phyloP scores from a whole-genome alignment of 2,329 filamentous ascomycete species.

The Didymella segeticola region DNA sequence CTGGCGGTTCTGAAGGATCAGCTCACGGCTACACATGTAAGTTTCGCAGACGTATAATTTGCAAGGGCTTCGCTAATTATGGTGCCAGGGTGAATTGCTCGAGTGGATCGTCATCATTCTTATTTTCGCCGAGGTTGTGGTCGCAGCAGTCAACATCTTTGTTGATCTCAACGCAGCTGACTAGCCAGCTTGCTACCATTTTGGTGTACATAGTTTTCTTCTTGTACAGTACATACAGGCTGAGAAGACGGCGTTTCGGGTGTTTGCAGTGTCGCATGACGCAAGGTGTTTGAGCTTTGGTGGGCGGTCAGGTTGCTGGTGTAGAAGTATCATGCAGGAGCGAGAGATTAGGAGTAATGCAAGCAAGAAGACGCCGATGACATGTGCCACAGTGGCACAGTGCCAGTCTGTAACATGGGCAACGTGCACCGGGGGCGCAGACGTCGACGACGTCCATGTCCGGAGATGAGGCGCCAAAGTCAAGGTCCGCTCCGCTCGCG shows the following conservation, averaged over 20 bases:
- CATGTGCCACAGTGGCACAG: too few relatives aligned
- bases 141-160: conserved; percentile 91
- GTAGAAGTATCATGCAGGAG: conserved; percentile 4
- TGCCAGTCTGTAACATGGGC: neutral
- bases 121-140: conserved; percentile 93
- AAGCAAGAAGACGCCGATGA: neutral
- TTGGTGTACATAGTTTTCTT: conserved; percentile 25
- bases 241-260: conserved; percentile 4
- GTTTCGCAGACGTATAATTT: conserved; percentile 6
- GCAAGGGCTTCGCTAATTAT: conserved; percentile 13
- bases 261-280: neutral
- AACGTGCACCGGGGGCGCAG: neutral
- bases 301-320: conserved; percentile 3
- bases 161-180: conserved; percentile 85
- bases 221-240: conserved; percentile 7
- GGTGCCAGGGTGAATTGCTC: conserved; percentile 54
- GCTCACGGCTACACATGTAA: conserved; percentile 75
- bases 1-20: conserved; percentile 94
- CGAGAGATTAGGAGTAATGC: conserved; percentile 2
- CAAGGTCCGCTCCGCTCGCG: conserved; percentile 1
- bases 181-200: conserved; percentile 35
- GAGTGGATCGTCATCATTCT: conserved; percentile 81
- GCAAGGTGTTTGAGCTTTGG: conserved; percentile 16
- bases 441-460: neutral
- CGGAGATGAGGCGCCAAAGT: neutral